A percentile compares a stretch with the other conserved stretches of the same genome.
phyloP scores from a whole-genome alignment of 2,329 filamentous ascomycete species.

The Alternaria sp. region DNA sequence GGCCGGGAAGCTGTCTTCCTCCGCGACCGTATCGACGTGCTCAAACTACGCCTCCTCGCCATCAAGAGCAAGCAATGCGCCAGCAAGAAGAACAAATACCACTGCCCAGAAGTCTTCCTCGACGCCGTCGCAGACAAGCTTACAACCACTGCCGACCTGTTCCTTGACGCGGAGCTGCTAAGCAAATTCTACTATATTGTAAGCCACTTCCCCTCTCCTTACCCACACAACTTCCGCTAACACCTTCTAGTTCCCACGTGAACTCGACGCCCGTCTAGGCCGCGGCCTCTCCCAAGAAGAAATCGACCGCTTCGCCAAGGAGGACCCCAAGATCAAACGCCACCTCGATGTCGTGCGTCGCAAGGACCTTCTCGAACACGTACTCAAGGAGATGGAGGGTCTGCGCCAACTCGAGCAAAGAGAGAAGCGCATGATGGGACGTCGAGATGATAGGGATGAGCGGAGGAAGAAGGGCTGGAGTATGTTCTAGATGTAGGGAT shows the following conservation, averaged over 20 bases:
- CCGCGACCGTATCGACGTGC: slow-evolving; percentile 84
- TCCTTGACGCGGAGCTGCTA: slow-evolving; percentile 94
- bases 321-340: slow-evolving; percentile 86
- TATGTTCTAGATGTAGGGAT: slow-evolving; percentile 27
- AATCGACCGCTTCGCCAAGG: slow-evolving; percentile 87
- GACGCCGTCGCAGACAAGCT: slow-evolving; percentile 95
- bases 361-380: slow-evolving; percentile 91
- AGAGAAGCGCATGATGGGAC: slow-evolving; percentile 60
- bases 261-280: slow-evolving; percentile 85
- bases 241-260: slow-evolving; percentile 74
- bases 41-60: slow-evolving; percentile 87
- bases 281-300: slow-evolving; percentile 78
- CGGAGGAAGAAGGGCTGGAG: slow-evolving; percentile 41
- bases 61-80: slow-evolving; percentile 91
- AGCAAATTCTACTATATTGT: slow-evolving; percentile 95
- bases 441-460: slow-evolving; percentile 29
- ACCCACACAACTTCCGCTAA: neutral
- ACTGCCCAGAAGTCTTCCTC: slow-evolving; percentile 97
- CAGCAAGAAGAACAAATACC: slow-evolving; percentile 85
- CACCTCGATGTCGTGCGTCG: slow-evolving; percentile 91
- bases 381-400: slow-evolving; percentile 94
- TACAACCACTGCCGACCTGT: slow-evolving; percentile 91
- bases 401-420: slow-evolving; percentile 81
- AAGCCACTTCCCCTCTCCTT: slow-evolving; percentile 9
- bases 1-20: slow-evolving; percentile 94